A percentile compares a stretch with the other conserved stretches of the same genome.
phyloP scores from a whole-genome alignment of 257 asterid species.

The Orobanche coerulescens region DNA sequence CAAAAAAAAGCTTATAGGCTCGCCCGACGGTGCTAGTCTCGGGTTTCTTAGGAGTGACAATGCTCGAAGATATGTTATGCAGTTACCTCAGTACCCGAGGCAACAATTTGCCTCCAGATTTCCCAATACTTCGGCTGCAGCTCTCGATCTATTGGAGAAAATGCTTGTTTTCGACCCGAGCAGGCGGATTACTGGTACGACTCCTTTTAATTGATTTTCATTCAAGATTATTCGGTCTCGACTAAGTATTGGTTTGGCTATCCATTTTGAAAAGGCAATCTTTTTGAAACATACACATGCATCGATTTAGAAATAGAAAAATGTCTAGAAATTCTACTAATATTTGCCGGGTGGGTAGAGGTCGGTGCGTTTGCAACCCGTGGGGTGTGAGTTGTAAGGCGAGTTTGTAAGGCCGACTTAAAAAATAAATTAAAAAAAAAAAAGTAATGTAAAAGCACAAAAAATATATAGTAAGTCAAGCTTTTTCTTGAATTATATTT shows the following conservation, averaged over 20 bases:
- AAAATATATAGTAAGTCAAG: not conserved
- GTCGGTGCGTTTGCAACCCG: too few species aligned
- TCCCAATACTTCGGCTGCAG: constrained; percentile 42
- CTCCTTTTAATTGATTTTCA: not conserved
- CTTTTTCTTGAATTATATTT: not conserved
- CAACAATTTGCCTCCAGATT: constrained; percentile 52
- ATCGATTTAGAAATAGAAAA: too few species aligned
- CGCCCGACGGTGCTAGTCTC: constrained; percentile 60
- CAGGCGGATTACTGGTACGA: constrained; percentile 52
- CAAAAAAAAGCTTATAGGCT: constrained; percentile 43
- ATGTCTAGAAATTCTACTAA: too few species aligned
- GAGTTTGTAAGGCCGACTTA: too few species aligned
- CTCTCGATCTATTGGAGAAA: constrained; percentile 51
- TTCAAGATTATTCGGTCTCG: too few species aligned
- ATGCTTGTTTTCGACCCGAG: constrained; percentile 64
- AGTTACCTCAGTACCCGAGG: constrained; percentile 53
- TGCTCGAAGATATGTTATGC: constrained; percentile 54
- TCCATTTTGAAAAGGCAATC: too few species aligned
- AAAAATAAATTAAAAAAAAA: not conserved
- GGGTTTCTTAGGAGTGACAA: constrained; percentile 57
- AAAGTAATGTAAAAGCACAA: not conserved
- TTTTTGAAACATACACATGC: too few species aligned
- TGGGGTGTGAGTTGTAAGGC: too few species aligned
- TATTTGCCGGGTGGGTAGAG: too few species aligned
- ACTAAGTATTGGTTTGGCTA: too few species aligned